Base-by-base conservation (phyloP, 2,329 filamentous ascomycete species). In the Botryotinia globosa region DNA sequence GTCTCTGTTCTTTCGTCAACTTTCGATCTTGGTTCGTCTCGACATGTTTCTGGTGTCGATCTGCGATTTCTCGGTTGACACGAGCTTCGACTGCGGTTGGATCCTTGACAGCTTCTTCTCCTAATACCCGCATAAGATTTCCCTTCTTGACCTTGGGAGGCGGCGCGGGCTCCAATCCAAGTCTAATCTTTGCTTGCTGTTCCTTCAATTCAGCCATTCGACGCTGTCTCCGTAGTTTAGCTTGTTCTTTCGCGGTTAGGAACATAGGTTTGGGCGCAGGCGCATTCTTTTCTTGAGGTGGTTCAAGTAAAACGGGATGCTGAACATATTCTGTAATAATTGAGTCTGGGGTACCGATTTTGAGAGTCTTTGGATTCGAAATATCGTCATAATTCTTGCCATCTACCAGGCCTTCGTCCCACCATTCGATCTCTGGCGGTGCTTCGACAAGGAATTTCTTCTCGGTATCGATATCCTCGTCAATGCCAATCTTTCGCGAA, bases 101-200 rank as follows among this genome's bases (percentile, higher is more conserved):
- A 82, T 99, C 96, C 80, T 97, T 97, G 77, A 99, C 95, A 29
- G 91, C 91, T 73, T 81, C 80, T 73, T 98, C 94, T 75, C 96
- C 96, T 72, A 98, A 87, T 44, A 99, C 96, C 73, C 94, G 91
- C 96, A 99, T 99, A 80, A 99, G 88, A 82, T 99, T 99, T 73
- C 92, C 93, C 82, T 97, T 97, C 84, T 98, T 98, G 77, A 99
- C 94, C 83, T 98, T 99, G 18, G 96, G 95, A 39, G 94, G 92
- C 42, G 94, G 94, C 32, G 95, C 93, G 4, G 94, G 94, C 74
- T 95, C 91, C 22, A 99, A 87, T 32, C 96, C 96, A 18, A 99
- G 85, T 73, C 95, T 89, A 75, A 98, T 96, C 84, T 99, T 98
- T 54, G 95, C 94, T 83, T 99, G 96, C 80, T 94, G 91, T 82